Percentiles rank a stretch among this genome's conserved stretches.
Conservation (phyloP, 805 yeast species). For the Ogataea trehalophila region DNA sequence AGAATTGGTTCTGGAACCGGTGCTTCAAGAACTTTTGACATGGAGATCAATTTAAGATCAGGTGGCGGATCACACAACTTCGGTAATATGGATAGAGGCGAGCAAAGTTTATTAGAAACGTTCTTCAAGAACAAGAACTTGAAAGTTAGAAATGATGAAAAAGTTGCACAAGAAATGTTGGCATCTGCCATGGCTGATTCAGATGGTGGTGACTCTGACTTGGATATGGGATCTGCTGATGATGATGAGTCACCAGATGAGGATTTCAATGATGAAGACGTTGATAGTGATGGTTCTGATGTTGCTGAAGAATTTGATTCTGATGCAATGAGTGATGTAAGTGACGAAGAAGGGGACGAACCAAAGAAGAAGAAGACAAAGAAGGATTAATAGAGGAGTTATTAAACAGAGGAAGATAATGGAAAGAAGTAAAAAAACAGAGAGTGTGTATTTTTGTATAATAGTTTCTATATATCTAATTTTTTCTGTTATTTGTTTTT, state of each 20-base stretch:
- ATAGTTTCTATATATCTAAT: not conserved
- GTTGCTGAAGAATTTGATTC: constrained; percentile 84
- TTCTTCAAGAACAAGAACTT: constrained; percentile 75
- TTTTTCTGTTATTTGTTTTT: not conserved
- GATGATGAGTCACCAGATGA: constrained; percentile 79
- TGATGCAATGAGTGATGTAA: constrained; percentile 39
- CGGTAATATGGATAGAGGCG: constrained; percentile 86
- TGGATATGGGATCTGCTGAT: constrained; percentile 69
- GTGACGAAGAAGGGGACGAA: constrained; percentile 20
- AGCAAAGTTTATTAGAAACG: constrained; percentile 72
- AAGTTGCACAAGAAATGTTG: constrained; percentile 76
- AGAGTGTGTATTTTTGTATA: not conserved
- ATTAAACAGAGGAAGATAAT: not conserved
- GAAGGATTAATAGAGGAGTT: constrained; percentile 6
- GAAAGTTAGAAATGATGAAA: constrained; percentile 82
- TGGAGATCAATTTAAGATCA: constrained; percentile 68
- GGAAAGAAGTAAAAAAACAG: not conserved
- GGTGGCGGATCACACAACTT: constrained; percentile 71
- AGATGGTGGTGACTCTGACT: constrained; percentile 54
- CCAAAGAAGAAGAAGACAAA: constrained; percentile 27
- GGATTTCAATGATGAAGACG: constrained; percentile 65
- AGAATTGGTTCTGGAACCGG: constrained; percentile 79
- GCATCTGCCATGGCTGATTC: constrained; percentile 68
- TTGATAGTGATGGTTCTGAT: constrained; percentile 36
- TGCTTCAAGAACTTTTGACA: constrained; percentile 86